These are phyloP conservation scores for Pueraria montana DNA, from an alignment of 306 rosid genomes.

Conservation along the genomic window DNA sequence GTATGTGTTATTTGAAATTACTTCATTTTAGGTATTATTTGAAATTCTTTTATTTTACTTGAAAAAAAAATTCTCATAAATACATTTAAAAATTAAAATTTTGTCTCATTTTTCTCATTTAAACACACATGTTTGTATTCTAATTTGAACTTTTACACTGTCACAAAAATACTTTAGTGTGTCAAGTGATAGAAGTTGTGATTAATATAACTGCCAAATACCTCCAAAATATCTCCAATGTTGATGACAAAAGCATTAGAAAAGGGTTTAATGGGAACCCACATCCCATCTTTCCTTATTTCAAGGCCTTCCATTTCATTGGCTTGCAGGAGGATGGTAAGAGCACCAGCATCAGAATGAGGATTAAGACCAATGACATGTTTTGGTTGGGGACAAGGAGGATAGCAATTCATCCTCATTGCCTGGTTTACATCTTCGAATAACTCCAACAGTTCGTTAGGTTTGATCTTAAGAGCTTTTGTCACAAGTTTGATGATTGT, in stretches of 20 bases:
- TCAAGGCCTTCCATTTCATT: constrained; percentile 56
- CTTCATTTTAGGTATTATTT: too few species aligned
- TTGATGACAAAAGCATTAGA: constrained; percentile 54
- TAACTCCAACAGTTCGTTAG: constrained; percentile 40
- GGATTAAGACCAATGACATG: constrained; percentile 51
- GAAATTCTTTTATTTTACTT: too few species aligned
- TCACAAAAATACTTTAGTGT: background rate
- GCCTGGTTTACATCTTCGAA: constrained; percentile 37
- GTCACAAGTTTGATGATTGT: constrained; percentile 32
- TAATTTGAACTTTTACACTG: background rate
- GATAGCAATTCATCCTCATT: constrained; percentile 56
- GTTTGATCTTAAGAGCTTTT: constrained; percentile 36
- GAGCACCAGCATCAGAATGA: constrained; percentile 54
- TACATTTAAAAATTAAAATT: too few species aligned
- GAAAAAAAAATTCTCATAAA: too few species aligned
- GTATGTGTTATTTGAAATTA: too few species aligned
- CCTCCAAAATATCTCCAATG: constrained; percentile 47
- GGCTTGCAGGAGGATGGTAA: constrained; percentile 56
- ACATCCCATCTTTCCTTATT: constrained; percentile 50
- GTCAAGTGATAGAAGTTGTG: background rate
- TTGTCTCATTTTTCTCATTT: too few species aligned
- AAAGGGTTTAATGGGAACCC: constrained; percentile 53
- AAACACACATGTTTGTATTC: too few species aligned
- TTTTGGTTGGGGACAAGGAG: constrained; percentile 61
- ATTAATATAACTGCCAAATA: background rate